Evolutionary conservation across 805 yeast genomes (phyloP), one percentile per base, ranked within the genome.

Genomic region (Suhomyces kilbournensis): DNA sequence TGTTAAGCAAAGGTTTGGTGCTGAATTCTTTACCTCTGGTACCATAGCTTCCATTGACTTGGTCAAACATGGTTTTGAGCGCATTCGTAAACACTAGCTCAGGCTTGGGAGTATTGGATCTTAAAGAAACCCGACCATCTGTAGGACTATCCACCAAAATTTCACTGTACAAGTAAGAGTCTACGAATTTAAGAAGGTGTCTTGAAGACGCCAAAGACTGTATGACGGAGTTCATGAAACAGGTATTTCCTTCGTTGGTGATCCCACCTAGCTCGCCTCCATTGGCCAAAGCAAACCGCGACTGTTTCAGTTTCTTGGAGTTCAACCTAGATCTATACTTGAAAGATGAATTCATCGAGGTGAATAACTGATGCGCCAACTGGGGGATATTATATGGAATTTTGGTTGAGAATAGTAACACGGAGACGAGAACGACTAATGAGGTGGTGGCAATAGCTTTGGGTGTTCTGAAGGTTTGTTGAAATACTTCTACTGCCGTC

Each of bases 151-250:
- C 56, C 28, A 76, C 66, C 47, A 71, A 77, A 4, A 61, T 50
- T 12, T 66, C 66, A 5, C 61, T 54, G 49, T 64, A 65, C 4
- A 69, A 48, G 51, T 70, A 70, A 7, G 73, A 69, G 40, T 82
- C 80, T 45, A 88, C 73, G 60, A 86, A 88, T 19, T 74, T 72
- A 17, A 76, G 59, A 35, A 90, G 71, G 34, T 84, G 80, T 23
- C 78, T 76, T 0, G 94, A 85, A 0, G 93, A 85, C 0, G 96
- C 91, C 52, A 91, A 70, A 15, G 88, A 80, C 67, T 92, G 97
- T 25, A 92, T 68, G 1, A 92, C 97, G 22, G 91, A 83, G 70
- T 92, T 92, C 96, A 91, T 90, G 62, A 92, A 92, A 68, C 97
- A 92, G 0, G 97, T 90, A 65, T 92, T 92, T 12, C 97, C 97